Conservation (phyloP, 163 green algal genomes). For the Dunaliella salina region DNA sequence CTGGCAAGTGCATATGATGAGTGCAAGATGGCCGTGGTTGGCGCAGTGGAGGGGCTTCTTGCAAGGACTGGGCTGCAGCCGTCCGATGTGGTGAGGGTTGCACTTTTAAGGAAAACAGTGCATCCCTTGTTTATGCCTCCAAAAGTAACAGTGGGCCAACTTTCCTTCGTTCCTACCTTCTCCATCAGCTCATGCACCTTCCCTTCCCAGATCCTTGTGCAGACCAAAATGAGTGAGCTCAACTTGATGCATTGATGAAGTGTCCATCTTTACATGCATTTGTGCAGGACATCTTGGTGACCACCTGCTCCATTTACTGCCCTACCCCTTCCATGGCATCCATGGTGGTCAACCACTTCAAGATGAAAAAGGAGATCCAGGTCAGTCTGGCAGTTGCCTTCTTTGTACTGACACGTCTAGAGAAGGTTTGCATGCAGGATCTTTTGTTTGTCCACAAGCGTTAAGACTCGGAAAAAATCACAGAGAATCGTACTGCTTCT, state of each 20-base stretch:
- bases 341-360: constrained; percentile 38
- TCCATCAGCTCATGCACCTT: background rate
- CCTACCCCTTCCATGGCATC: constrained; percentile 45
- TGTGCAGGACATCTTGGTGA: constrained; percentile 34
- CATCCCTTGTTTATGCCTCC: background rate
- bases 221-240: background rate
- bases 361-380: constrained; percentile 36
- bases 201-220: background rate
- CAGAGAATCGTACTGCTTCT: too few relatives aligned
- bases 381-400: background rate
- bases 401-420: too few relatives aligned
- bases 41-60: constrained; percentile 36
- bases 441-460: too few relatives aligned
- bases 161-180: background rate
- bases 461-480: too few relatives aligned
- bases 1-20: constrained; percentile 17
- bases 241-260: background rate
- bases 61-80: constrained; percentile 36
- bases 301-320: constrained; percentile 62
- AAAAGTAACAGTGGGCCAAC: too few relatives aligned
- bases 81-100: constrained; percentile 65
- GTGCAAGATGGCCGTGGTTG: constrained; percentile 35
- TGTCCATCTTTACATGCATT: background rate
- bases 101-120: background rate
- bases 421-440: too few relatives aligned